Evolutionary conservation across 345 rosid genomes (phyloP).

Genomic region (Noccaea caerulescens): DNA sequence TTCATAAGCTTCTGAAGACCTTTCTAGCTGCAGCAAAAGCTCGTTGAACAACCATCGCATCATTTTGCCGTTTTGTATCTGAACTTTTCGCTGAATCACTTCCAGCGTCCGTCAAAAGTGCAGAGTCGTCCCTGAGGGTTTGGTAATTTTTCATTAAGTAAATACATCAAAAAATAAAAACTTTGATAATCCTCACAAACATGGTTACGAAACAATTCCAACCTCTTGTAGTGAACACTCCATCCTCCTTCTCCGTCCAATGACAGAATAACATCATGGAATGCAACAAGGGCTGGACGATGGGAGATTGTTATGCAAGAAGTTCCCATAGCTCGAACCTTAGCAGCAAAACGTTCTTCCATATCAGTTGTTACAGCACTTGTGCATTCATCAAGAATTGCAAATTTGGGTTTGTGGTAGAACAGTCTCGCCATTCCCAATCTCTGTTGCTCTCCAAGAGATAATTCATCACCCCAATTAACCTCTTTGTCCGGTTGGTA

Average conservation of each 20-base stretch:
- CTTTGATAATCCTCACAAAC: constrained; percentile 23
- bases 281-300: constrained; percentile 97
- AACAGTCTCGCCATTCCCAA: constrained; percentile 98
- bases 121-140: constrained; percentile 69
- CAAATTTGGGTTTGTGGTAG: constrained; percentile 98
- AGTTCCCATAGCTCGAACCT: constrained; percentile 99
- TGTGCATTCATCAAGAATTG: constrained; percentile 99
- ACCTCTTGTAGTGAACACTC: constrained; percentile 86
- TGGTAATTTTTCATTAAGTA: constrained; percentile 30
- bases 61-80: constrained; percentile 73
- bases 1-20: constrained; percentile 48
- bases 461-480: constrained; percentile 97
- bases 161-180: neutral
- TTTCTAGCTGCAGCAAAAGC: constrained; percentile 73
- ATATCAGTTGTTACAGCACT: constrained; percentile 99
- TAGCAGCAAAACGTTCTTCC: constrained; percentile 97
- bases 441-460: constrained; percentile 98
- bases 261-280: constrained; percentile 93
- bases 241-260: constrained; percentile 98
- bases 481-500: constrained; percentile 87
- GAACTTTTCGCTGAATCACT: constrained; percentile 48
- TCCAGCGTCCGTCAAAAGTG: constrained; percentile 53
- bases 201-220: constrained; percentile 32
- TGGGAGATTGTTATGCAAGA: constrained; percentile 99
- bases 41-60: constrained; percentile 87